Base-by-base conservation (phyloP, 2,329 filamentous ascomycete species). In the Sporothrix euskadiensis region DNA sequence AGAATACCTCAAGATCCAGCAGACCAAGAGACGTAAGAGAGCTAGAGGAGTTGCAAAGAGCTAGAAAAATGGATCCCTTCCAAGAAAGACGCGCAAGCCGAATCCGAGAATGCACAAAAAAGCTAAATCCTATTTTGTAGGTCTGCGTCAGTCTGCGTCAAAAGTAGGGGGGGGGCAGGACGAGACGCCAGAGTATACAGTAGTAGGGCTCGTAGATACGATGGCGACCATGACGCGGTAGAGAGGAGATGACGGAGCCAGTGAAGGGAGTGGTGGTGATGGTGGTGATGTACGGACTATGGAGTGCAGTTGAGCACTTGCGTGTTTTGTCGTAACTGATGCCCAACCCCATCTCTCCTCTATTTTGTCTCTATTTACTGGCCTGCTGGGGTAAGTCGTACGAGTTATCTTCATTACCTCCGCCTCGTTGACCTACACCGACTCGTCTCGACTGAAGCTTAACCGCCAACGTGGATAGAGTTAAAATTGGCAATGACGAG, bases 401-500 rank as follows among this genome's bases (percentile, higher is more conserved):
- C 44, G 44, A 44, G 35, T 2, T 14, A 49, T 49, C 44, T 49
- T 19, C 41, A 44, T 49, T 14, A 6, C 44, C 44, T 49, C 44
- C 44, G 44, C 44, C 44, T 14, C 41, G 41, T 14, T 10, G 9
- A 12, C 7, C 44, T 16, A 49, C 44, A 4, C 4, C 14, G 44
- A 49, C n/a, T 44, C 59, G 39, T 19, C 22, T 19, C 26, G 9
- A 9, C 3, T 56, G 41, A 71, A 71, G 69, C 56, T 32, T 71
- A 71, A 71, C 39, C 41, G 69, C 54, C 56, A 49, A 71, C 56
- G 69, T 71, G 56, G 56, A 71, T 71, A 63, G 54, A 63, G 69
- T 71, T 71, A 69, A 71, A 61, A 71, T 63, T 71, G 69, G 69
- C 49, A 22, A 71, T 71, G 69, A 71, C 69, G 69, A 71, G 26